Evolutionary conservation across 768 basidiomycete genomes (phyloP).

Genomic region (Mycena amicta): DNA sequence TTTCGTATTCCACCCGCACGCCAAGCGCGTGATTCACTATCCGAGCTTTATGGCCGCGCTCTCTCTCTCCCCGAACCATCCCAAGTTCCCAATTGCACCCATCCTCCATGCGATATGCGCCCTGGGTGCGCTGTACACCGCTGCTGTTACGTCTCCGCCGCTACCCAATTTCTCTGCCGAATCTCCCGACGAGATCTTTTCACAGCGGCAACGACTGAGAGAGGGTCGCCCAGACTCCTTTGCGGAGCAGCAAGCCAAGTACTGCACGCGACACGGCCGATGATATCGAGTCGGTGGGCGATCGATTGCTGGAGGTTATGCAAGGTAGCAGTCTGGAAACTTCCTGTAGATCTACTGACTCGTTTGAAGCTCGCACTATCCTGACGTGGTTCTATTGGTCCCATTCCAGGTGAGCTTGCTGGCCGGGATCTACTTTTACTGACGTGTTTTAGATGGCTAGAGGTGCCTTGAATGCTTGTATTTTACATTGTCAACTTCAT

Average conservation of each 20-base stretch:
- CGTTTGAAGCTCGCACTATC: constrained; percentile 55
- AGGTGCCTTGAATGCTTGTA: constrained; percentile 43
- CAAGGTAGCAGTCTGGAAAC: constrained; percentile 48
- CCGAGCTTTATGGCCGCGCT: constrained; percentile 67
- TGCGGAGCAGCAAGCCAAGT: constrained; percentile 63
- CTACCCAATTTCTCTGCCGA: constrained; percentile 50
- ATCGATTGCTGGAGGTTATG: constrained; percentile 57
- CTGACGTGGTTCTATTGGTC: constrained; percentile 77
- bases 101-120: constrained; percentile 89
- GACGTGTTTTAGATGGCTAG: constrained; percentile 60
- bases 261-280: constrained; percentile 55
- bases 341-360: background rate
- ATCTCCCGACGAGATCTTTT: constrained; percentile 55
- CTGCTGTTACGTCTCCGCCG: constrained; percentile 55
- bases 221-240: constrained; percentile 59
- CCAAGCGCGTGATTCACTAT: constrained; percentile 68
- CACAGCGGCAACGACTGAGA: constrained; percentile 45
- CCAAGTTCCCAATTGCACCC: constrained; percentile 70
- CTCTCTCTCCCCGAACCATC: constrained; percentile 64
- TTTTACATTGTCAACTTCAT: constrained; percentile 9
- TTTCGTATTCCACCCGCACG: constrained; percentile 77
- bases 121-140: constrained; percentile 73
- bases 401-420: constrained; percentile 60
- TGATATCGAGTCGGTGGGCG: constrained; percentile 49
- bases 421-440: background rate